Evolutionary conservation across 164 flowering plant genomes (phyloP).

Genomic region (Magnolia changhungtana): DNA sequence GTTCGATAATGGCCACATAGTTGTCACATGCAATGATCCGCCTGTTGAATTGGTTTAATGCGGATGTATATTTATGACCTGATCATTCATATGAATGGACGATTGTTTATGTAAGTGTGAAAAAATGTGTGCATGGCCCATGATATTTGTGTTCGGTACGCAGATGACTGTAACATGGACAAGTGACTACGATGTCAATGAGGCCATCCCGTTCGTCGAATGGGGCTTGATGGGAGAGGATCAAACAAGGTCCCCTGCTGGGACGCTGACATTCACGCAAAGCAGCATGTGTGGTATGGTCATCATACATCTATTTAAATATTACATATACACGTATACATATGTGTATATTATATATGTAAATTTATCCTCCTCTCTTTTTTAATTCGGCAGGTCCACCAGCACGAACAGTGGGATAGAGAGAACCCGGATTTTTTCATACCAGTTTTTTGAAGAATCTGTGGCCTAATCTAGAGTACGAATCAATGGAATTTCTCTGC

Average conservation of each 20-base stretch:
- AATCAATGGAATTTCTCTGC: neutral
- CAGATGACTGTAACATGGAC: conserved; percentile 97
- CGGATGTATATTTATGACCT: too few species aligned
- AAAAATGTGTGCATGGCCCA: neutral
- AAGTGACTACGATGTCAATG: conserved; percentile 63
- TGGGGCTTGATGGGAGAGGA: conserved; percentile 46
- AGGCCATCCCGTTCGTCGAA: conserved; percentile 68
- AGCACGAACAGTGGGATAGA: conserved; percentile 87
- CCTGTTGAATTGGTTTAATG: too few species aligned
- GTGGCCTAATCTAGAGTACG: conserved; percentile 79
- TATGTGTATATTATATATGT: neutral
- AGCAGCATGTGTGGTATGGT: conserved; percentile 71
- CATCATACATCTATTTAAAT: neutral
- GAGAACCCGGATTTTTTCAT: conserved; percentile 89
- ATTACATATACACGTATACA: too few species aligned
- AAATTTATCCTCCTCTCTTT: neutral
- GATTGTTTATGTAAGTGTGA: too few species aligned
- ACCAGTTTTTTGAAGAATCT: conserved; percentile 72
- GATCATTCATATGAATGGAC: too few species aligned
- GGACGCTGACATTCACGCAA: conserved; percentile 51
- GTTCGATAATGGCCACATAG: too few species aligned
- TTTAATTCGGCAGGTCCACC: conserved; percentile 55
- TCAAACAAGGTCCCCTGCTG: conserved; percentile 51
- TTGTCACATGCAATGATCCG: too few species aligned
- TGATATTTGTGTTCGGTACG: neutral